A percentile compares a stretch with the other conserved stretches of the same genome.
These are phyloP conservation scores for Plasmodium knowlesi DNA, from an alignment of 169 alveolate genomes.

Conservation along the genomic window DNA sequence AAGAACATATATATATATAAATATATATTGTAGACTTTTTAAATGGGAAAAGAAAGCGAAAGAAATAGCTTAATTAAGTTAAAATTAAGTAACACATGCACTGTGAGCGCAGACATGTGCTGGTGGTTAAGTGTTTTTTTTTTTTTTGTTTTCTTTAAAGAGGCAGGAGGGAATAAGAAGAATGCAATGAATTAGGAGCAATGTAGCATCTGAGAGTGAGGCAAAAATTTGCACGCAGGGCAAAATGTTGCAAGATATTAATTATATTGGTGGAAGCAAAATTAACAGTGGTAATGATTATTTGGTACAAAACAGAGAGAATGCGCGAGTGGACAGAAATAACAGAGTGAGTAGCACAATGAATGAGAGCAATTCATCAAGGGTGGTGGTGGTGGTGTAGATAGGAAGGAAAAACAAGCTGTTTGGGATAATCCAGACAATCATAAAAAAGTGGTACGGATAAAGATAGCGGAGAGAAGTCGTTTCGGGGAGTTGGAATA, in stretches of 20 bases:
- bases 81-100: background rate
- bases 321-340: background rate
- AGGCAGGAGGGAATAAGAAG: background rate
- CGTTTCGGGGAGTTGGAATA: background rate
- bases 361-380: background rate
- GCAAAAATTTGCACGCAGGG: background rate
- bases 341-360: background rate
- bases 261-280: background rate
- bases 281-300: background rate
- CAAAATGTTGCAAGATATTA: background rate
- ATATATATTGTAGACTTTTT: background rate
- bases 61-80: slow-evolving; percentile 14
- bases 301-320: background rate
- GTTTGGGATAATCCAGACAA: background rate
- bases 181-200: background rate
- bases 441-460: background rate
- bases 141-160: background rate
- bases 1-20: background rate
- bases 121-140: background rate
- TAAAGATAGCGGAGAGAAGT: background rate
- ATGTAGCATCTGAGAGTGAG: background rate
- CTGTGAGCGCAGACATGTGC: background rate
- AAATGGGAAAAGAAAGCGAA: slow-evolving; percentile 2
- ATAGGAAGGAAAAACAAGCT: background rate
- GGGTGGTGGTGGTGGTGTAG: background rate